Conservation (phyloP, 2,329 filamentous ascomycete species). For the Alternaria burnsii region DNA sequence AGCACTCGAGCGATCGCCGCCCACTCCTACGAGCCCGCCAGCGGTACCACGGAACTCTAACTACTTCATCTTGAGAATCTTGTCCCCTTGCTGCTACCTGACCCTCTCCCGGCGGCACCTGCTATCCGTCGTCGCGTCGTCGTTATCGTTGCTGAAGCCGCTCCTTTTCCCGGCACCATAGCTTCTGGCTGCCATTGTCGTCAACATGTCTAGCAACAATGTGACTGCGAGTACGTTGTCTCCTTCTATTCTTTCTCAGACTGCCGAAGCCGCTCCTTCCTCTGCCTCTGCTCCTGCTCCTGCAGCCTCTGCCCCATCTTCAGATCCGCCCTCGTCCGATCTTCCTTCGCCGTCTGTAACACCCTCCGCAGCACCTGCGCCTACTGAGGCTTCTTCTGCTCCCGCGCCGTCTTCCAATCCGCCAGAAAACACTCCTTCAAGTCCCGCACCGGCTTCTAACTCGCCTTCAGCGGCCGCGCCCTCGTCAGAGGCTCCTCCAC, state of each 20-base stretch:
- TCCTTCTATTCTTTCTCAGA: constrained; percentile 26
- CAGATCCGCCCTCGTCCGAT: constrained; percentile 16
- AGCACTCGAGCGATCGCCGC: constrained; percentile 21
- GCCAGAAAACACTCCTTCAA: constrained; percentile 29
- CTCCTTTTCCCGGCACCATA: constrained; percentile 18
- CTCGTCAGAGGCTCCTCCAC: constrained; percentile 16
- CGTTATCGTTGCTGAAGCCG: constrained; percentile 7
- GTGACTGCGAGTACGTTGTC: constrained; percentile 47
- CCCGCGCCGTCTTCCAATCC: constrained; percentile 21
- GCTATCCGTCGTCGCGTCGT: constrained; percentile 7
- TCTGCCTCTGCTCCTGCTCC: constrained; percentile 21
- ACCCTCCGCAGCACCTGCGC: constrained; percentile 31
- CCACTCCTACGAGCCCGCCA: constrained; percentile 14
- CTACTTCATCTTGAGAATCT: constrained; percentile 26
- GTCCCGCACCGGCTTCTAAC: constrained; percentile 23
- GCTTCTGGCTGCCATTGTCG: constrained; percentile 21
- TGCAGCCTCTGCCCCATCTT: constrained; percentile 18
- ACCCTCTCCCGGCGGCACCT: constrained; percentile 9
- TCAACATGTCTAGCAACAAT: constrained; percentile 42
- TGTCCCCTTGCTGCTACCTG: constrained; percentile 3
- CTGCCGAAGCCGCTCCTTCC: constrained; percentile 11
- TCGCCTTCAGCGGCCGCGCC: constrained; percentile 25
- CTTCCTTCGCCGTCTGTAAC: constrained; percentile 31
- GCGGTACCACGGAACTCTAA: constrained; percentile 25
- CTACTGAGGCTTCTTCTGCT: constrained; percentile 26